These are phyloP conservation scores for Lathyrus aphaca DNA, from an alignment of 306 rosid genomes.

Conservation along the genomic window DNA sequence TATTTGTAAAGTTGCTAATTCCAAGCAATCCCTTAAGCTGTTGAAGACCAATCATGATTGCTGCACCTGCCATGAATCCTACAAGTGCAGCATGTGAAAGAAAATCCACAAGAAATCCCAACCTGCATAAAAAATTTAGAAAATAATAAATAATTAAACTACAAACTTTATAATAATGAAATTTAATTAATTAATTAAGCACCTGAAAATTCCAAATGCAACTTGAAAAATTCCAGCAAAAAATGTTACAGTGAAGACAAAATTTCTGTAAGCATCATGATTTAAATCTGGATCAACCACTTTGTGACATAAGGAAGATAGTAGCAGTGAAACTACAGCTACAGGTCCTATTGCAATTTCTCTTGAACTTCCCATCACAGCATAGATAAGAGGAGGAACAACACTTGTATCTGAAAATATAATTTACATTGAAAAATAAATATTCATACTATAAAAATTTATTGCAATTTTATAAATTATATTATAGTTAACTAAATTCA, in stretches of 20 bases:
- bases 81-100: constrained; percentile 95
- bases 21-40: constrained; percentile 89
- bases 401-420: constrained; percentile 75
- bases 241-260: constrained; percentile 75
- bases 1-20: constrained; percentile 62
- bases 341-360: constrained; percentile 97
- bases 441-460: background rate
- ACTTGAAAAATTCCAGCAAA: constrained; percentile 91
- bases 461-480: background rate
- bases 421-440: background rate
- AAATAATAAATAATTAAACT: background rate
- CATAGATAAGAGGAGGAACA: constrained; percentile 88
- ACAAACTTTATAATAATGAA: constrained; percentile 28
- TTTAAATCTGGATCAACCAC: constrained; percentile 69
- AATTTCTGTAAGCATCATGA: constrained; percentile 66
- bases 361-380: constrained; percentile 92
- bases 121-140: constrained; percentile 43
- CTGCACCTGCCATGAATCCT: constrained; percentile 98
- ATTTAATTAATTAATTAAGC: constrained; percentile 31
- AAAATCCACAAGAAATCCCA: constrained; percentile 92
- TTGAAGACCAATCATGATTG: constrained; percentile 90
- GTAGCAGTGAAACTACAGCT: constrained; percentile 85
- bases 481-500: background rate
- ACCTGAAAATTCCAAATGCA: constrained; percentile 77
- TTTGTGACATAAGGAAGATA: constrained; percentile 60